Conservation (phyloP, 2,329 filamentous ascomycete species). For the Penicillium nordicum region DNA sequence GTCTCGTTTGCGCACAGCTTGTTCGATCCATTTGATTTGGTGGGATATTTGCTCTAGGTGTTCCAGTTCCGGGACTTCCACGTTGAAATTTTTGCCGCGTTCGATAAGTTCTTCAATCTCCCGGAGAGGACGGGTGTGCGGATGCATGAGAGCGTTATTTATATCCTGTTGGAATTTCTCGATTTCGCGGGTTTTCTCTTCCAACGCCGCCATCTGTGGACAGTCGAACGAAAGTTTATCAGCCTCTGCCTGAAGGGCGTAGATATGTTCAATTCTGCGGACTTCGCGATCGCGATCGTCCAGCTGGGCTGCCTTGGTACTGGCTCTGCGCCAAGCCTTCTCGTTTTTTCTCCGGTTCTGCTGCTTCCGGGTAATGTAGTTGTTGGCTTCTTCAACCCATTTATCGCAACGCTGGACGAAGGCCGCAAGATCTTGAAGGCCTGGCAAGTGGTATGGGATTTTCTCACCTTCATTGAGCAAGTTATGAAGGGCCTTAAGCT, state of each 20-base stretch:
- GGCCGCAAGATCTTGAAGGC: slow-evolving; percentile 73
- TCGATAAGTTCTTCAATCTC: slow-evolving; percentile 91
- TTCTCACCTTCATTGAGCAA: slow-evolving; percentile 91
- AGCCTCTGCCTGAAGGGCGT: slow-evolving; percentile 76
- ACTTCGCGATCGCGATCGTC: slow-evolving; percentile 81
- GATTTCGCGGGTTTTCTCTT: slow-evolving; percentile 81
- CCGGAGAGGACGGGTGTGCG: slow-evolving; percentile 60
- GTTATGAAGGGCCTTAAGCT: slow-evolving; percentile 78
- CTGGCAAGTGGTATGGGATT: slow-evolving; percentile 84
- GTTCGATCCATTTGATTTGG: slow-evolving; percentile 83
- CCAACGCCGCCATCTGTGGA: slow-evolving; percentile 79
- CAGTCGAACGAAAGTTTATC: slow-evolving; percentile 90
- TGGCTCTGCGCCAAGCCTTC: slow-evolving; percentile 73
- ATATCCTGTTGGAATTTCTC: slow-evolving; percentile 78
- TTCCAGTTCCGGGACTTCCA: slow-evolving; percentile 86
- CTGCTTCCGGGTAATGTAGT: slow-evolving; percentile 94
- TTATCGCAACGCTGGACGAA: slow-evolving; percentile 97
- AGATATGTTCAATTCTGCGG: slow-evolving; percentile 84
- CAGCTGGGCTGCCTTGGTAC: slow-evolving; percentile 69
- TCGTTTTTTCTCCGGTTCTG: slow-evolving; percentile 96
- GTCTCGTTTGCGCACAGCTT: slow-evolving; percentile 65
- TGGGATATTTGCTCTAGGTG: slow-evolving; percentile 74
- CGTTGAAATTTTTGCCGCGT: slow-evolving; percentile 80
- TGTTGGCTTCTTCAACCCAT: slow-evolving; percentile 95
- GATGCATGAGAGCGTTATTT: slow-evolving; percentile 64